A percentile compares a stretch with the other conserved stretches of the same genome.
These are phyloP conservation scores for Hygrocybe coccinea DNA, from an alignment of 768 basidiomycete species.

Conservation along the genomic window DNA sequence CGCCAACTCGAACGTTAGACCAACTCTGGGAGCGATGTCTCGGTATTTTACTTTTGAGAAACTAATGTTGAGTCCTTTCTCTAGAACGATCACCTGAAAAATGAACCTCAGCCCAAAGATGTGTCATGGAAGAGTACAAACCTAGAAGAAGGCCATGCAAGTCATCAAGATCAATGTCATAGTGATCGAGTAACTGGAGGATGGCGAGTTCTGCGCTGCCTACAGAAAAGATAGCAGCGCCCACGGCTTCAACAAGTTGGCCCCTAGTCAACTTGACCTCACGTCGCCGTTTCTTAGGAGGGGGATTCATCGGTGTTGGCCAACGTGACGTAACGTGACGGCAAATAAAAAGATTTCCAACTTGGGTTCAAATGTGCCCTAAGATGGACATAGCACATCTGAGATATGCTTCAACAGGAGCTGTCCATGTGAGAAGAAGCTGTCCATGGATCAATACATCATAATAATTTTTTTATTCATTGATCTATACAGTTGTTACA, in stretches of 20 bases:
- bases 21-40: conserved; percentile 16
- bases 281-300: conserved; percentile 3
- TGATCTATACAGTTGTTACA: too few species aligned
- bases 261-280: conserved; percentile 6
- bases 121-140: conserved; percentile 2
- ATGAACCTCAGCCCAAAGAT: neutral
- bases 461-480: too few species aligned
- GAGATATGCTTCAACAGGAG: too few species aligned
- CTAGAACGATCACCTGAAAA: conserved; percentile 2
- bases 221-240: conserved; percentile 7
- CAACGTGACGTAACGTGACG: too few species aligned
- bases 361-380: too few species aligned
- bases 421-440: too few species aligned
- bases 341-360: too few species aligned
- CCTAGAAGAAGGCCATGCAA: conserved; percentile 9
- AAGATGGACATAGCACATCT: too few species aligned
- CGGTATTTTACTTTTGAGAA: conserved; percentile 17
- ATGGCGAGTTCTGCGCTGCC: conserved; percentile 12
- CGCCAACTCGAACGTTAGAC: conserved; percentile 8
- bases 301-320: neutral
- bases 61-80: conserved; percentile 14
- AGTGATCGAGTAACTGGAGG: conserved; percentile 9
- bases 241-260: conserved; percentile 6
- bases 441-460: too few species aligned
- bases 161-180: conserved; percentile 10